Percentiles rank a stretch among this genome's conserved stretches.
phyloP scores from a whole-genome alignment of 306 rosid genomes.

The Parietaria judaica region DNA sequence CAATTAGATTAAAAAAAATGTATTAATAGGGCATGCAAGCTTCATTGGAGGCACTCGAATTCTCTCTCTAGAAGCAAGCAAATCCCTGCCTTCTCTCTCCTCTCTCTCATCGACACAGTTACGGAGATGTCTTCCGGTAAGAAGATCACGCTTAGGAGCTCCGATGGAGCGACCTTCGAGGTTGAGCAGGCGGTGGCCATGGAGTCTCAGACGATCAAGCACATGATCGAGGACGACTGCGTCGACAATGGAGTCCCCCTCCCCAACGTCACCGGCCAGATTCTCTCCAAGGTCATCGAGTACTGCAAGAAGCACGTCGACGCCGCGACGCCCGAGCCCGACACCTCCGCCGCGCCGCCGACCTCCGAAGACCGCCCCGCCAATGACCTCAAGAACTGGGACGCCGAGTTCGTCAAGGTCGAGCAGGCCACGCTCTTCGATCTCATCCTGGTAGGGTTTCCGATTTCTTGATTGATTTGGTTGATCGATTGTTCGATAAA shows the following conservation, averaged over 20 bases:
- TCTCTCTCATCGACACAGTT: neutral
- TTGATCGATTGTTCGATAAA: too few relatives aligned
- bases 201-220: slow-evolving; percentile 55
- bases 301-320: slow-evolving; percentile 58
- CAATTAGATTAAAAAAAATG: too few relatives aligned
- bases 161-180: slow-evolving; percentile 52
- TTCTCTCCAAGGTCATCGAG: slow-evolving; percentile 52
- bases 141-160: slow-evolving; percentile 55
- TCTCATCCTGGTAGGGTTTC: slow-evolving; percentile 42
- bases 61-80: too few relatives aligned
- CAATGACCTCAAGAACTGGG: slow-evolving; percentile 44
- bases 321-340: slow-evolving; percentile 20
- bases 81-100: too few relatives aligned
- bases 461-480: neutral
- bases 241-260: slow-evolving; percentile 52
- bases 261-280: slow-evolving; percentile 57
- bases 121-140: slow-evolving; percentile 35
- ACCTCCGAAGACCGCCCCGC: slow-evolving; percentile 43
- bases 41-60: too few relatives aligned
- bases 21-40: too few relatives aligned
- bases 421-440: slow-evolving; percentile 56
- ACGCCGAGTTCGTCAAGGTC: slow-evolving; percentile 45
- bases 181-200: slow-evolving; percentile 52
- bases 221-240: slow-evolving; percentile 55
- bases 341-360: slow-evolving; percentile 24